These are phyloP conservation scores for Paraconiothyrium brasiliense DNA, from an alignment of 2,329 filamentous ascomycete species.

Conservation along the genomic window DNA sequence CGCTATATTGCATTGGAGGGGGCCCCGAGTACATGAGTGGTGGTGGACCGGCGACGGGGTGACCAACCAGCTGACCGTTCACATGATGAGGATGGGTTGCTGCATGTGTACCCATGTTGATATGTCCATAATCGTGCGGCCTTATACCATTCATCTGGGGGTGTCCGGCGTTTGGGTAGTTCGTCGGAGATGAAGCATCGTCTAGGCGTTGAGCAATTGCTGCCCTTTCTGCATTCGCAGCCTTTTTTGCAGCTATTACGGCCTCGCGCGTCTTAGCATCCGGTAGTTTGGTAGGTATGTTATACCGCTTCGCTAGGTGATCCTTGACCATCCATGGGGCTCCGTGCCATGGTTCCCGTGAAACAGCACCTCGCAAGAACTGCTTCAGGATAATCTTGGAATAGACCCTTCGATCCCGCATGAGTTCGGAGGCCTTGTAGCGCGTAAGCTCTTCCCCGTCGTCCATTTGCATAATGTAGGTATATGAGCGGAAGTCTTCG, in stretches of 20 bases:
- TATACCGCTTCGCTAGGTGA: conserved; percentile 82
- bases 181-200: conserved; percentile 36
- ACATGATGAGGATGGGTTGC: conserved; percentile 3
- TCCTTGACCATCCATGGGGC: conserved; percentile 95
- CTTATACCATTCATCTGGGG: conserved; percentile 31
- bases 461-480: conserved; percentile 46
- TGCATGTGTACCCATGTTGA: background rate
- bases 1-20: background rate
- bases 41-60: background rate
- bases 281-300: conserved; percentile 88
- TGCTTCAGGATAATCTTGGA: conserved; percentile 93
- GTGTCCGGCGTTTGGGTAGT: conserved; percentile 30
- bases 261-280: conserved; percentile 48
- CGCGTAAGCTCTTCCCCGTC: conserved; percentile 58
- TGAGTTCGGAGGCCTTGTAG: conserved; percentile 67
- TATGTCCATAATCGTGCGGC: conserved; percentile 2
- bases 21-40: conserved; percentile 5
- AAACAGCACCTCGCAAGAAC: conserved; percentile 95
- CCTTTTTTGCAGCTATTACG: conserved; percentile 66
- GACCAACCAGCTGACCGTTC: background rate
- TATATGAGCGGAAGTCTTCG: conserved; percentile 44
- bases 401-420: conserved; percentile 88
- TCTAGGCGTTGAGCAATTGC: conserved; percentile 66
- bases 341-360: conserved; percentile 91
- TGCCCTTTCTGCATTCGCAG: conserved; percentile 75